Base-by-base conservation (phyloP, 2,329 filamentous ascomycete species). In the Periconia macrospinosa region DNA sequence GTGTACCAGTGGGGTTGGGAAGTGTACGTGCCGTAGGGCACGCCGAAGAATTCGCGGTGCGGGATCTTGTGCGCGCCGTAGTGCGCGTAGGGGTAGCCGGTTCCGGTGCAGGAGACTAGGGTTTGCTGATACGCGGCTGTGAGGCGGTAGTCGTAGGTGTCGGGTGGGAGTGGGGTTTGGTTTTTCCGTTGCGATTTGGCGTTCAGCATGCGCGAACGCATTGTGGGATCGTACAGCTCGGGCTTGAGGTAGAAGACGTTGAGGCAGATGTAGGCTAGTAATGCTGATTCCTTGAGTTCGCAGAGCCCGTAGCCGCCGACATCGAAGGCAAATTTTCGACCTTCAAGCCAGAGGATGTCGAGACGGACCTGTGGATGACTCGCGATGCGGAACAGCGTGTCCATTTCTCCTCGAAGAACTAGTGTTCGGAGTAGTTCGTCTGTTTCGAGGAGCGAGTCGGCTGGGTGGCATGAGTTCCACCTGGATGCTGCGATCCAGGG, bases 21-120 rank as follows among this genome's bases (percentile, higher is more conserved):
- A 3, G 15, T 37, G 33, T 37, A 37, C 52, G 54, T 57, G 35
- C 41, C 40, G 27, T 47, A 17, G 19, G 40, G 30, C 3, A 54
- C 46, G n/a, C 57, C 55, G 30, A 53, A 57, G 52, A 60, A 60
- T n/a, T 55, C 47, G 13, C 55, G 52, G 35, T 60, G 55, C n/a
- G 52, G 57, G 6, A 47, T 30, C 15, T 37, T 37, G n/a, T 27
- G 41, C 5, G 37, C 27, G 30, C 20, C 10, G 10, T 43, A 42
- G n/a, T 52, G 45, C 20, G 44, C 20, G 17, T 51, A 41, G 17
- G 20, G 20, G 30, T 15, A 41, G 23, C 49, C 9, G 18, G 33
- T 53, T 2, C 20, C 33, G 18, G 43, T 48, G 49, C 55, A 46
- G 13, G 45, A 27, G 2, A 50, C 13, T 8, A 56, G 15, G 18